A percentile compares a stretch with the other conserved stretches of the same genome.
These are phyloP conservation scores for Neurospora pannonica DNA, from an alignment of 495 filamentous ascomycete genomes.

Conservation along the genomic window DNA sequence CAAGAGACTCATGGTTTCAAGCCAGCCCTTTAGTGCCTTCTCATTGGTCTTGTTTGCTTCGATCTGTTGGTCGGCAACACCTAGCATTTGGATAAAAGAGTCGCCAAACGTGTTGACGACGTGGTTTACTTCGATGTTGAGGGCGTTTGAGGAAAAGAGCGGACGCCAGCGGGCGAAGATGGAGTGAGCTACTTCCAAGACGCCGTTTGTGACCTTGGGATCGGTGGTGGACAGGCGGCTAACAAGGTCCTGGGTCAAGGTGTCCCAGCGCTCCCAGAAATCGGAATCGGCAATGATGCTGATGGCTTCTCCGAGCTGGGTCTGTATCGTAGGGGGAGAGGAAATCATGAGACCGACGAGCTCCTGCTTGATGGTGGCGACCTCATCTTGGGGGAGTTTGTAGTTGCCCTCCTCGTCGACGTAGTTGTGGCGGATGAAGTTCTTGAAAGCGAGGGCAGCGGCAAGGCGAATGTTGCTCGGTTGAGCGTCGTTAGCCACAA, in stretches of 20 bases:
- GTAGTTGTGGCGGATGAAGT: constrained; percentile 89
- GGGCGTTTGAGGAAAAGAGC: constrained; percentile 77
- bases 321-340: constrained; percentile 75
- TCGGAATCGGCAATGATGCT: constrained; percentile 97
- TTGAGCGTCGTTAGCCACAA: constrained; percentile 63
- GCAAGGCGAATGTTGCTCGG: constrained; percentile 72
- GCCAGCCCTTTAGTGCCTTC: constrained; percentile 58
- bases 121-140: constrained; percentile 91
- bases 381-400: constrained; percentile 71
- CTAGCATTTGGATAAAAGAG: constrained; percentile 71
- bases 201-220: constrained; percentile 75
- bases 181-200: constrained; percentile 93
- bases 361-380: constrained; percentile 81
- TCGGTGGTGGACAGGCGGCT: constrained; percentile 71
- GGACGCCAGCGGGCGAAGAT: constrained; percentile 97
- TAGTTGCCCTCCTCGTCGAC: constrained; percentile 88
- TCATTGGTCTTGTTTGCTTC: constrained; percentile 66
- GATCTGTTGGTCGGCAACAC: constrained; percentile 69
- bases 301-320: constrained; percentile 90
- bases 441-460: constrained; percentile 96
- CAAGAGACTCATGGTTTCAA: constrained; percentile 74
- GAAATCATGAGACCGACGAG: constrained; percentile 94
- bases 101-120: constrained; percentile 73
- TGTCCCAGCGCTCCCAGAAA: constrained; percentile 93
- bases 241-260: constrained; percentile 78